Percentiles rank a stretch among this genome's conserved stretches.
Conservation (phyloP, 192 early-diverging fungal genomes). For the Backusella mclennaniae region DNA sequence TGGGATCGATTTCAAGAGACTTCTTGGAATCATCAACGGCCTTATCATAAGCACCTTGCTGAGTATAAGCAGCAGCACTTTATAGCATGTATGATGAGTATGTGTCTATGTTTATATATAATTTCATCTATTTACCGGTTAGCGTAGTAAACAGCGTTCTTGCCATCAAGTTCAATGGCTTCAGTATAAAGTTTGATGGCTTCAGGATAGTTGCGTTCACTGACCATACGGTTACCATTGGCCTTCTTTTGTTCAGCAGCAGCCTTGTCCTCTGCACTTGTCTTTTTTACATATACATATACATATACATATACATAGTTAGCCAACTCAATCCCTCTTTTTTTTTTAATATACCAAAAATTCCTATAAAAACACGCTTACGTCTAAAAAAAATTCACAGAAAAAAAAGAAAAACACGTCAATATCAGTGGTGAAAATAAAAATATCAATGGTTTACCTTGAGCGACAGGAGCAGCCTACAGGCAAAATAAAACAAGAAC, state of each 20-base stretch:
- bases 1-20: slow-evolving; percentile 82
- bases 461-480: slow-evolving; percentile 19
- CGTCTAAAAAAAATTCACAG: slow-evolving; percentile 6
- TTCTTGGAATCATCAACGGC: slow-evolving; percentile 87
- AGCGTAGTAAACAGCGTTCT: slow-evolving; percentile 94
- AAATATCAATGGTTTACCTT: slow-evolving; percentile 23
- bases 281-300: neutral
- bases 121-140: slow-evolving; percentile 67
- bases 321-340: no score
- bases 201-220: slow-evolving; percentile 76
- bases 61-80: slow-evolving; percentile 93
- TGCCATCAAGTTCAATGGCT: slow-evolving; percentile 81
- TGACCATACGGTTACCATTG: slow-evolving; percentile 78
- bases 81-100: neutral
- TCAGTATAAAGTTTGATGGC: slow-evolving; percentile 89
- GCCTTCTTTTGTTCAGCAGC: slow-evolving; percentile 90
- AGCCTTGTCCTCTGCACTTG: slow-evolving; percentile 64
- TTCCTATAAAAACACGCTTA: neutral
- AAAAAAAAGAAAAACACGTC: neutral
- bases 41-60: slow-evolving; percentile 80
- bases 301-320: neutral
- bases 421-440: neutral
- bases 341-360: neutral
- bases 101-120: neutral
- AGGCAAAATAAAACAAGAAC: neutral